These are phyloP conservation scores for Selaginella moellendorffii DNA, from an alignment of 75 land plant genomes.

Conservation along the genomic window DNA sequence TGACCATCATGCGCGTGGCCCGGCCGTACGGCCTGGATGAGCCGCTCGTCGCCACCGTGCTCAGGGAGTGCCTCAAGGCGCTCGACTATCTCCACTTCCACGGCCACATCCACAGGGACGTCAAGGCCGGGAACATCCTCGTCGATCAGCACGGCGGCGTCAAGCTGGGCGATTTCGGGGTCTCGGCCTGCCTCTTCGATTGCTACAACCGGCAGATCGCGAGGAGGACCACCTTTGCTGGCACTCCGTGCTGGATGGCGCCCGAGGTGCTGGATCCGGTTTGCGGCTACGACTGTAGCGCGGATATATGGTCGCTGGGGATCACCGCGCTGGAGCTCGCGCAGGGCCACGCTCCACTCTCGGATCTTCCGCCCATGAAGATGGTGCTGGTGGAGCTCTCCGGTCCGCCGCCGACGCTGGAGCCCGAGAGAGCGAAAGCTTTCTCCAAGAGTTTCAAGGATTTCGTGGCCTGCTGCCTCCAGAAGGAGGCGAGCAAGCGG, in stretches of 20 bases:
- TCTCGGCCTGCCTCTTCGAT: constrained; percentile 29
- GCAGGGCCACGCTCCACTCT: background rate
- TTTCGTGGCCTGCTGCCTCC: background rate
- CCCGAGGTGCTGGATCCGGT: constrained; percentile 3
- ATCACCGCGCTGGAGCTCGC: constrained; percentile 10
- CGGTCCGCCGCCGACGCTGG: background rate
- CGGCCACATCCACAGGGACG: constrained; percentile 53
- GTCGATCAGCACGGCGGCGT: constrained; percentile 34
- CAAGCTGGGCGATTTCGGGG: constrained; percentile 61
- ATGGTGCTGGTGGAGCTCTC: background rate
- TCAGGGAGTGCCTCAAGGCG: constrained; percentile 23
- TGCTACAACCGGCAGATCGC: background rate
- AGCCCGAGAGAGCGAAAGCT: background rate
- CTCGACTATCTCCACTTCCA: constrained; percentile 47
- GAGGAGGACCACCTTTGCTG: background rate
- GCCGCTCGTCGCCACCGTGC: background rate
- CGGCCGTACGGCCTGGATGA: background rate
- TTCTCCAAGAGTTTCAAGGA: constrained; percentile 5
- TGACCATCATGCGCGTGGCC: constrained; percentile 13
- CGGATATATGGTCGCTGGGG: constrained; percentile 7
- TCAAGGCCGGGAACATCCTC: constrained; percentile 60
- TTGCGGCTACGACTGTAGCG: background rate
- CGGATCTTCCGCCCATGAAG: constrained; percentile 30
- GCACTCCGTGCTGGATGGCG: constrained; percentile 7
- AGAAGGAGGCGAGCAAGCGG: background rate